Percentiles rank a stretch among this genome's conserved stretches.
Conservation (phyloP, 2,329 filamentous ascomycete genomes). For the Sporothrix mexicana region DNA sequence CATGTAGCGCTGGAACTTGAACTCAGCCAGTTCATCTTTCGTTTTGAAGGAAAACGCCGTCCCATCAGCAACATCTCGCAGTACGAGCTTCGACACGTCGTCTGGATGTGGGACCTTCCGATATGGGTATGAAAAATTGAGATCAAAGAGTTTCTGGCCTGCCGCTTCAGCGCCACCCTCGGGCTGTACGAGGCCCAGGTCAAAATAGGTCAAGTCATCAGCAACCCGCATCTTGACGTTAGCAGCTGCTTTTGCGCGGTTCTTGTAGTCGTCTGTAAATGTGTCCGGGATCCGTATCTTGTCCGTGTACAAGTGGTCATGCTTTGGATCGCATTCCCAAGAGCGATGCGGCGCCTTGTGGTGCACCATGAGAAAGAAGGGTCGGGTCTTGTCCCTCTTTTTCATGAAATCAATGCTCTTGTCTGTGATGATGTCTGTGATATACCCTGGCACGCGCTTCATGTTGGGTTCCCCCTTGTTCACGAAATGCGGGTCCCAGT, state of each 20-base stretch:
- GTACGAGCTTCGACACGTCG: no score
- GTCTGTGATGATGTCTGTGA: conserved; percentile 1
- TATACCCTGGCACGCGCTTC: not conserved
- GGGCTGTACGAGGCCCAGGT: conserved; percentile 58
- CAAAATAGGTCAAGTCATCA: conserved; percentile 58
- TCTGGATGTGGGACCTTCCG: no score
- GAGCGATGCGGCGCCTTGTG: conserved; percentile 61
- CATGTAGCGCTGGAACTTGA: conserved; percentile 53
- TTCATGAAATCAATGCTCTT: no score
- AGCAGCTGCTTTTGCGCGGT: conserved; percentile 56
- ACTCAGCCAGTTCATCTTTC: conserved; percentile 52
- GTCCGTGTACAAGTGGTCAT: conserved; percentile 53
- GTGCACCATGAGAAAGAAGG: conserved; percentile 63
- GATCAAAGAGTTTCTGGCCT: not conserved
- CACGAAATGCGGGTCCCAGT: conserved; percentile 42
- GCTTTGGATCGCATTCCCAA: conserved; percentile 58
- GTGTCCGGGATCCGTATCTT: not conserved
- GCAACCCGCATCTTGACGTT: conserved; percentile 59
- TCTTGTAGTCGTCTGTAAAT: conserved; percentile 57
- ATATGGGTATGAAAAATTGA: no score
- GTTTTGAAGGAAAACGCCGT: conserved; percentile 36
- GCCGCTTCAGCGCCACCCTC: conserved; percentile 48
- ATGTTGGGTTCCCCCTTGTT: no score
- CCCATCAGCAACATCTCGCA: no score
- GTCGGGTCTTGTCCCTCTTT: conserved; percentile 36